Evolutionary conservation across 257 asterid genomes (phyloP).

Genomic region (Eucommia ulmoides): DNA sequence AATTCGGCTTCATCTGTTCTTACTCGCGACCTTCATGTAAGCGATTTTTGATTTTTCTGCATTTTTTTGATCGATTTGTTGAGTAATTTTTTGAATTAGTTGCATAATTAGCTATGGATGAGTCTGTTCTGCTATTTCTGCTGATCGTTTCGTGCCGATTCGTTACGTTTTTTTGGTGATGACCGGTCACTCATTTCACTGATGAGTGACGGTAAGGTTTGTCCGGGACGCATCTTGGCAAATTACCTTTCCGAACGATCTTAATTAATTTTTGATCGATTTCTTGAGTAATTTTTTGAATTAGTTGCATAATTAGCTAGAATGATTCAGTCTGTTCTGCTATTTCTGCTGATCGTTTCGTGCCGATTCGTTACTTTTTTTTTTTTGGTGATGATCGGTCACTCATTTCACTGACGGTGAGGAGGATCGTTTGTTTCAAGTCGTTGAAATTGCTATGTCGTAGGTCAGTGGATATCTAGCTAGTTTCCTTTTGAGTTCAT

Average conservation of each 20-base stretch:
- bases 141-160: not conserved
- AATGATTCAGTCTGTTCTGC: not conserved
- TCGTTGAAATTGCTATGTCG: too few species aligned
- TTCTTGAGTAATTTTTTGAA: not conserved
- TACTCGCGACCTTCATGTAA: conserved; percentile 58
- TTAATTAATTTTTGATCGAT: not conserved
- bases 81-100: not conserved
- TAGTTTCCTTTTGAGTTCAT: too few species aligned
- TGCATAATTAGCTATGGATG: not conserved
- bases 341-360: not conserved
- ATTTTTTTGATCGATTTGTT: not conserved
- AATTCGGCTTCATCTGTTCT: conserved; percentile 28
- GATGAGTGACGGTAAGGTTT: not conserved
- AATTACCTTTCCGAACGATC: too few species aligned
- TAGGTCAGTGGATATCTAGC: too few species aligned
- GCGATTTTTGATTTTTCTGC: conserved; percentile 3
- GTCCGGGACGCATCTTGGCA: too few species aligned
- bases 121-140: not conserved
- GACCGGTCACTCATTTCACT: not conserved
- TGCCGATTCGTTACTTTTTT: not conserved
- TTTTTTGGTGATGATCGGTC: not conserved
- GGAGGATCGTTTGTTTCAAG: not conserved
- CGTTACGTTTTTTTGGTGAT: not conserved
- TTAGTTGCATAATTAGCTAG: not conserved
- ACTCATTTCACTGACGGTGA: not conserved